Evolutionary conservation across 768 basidiomycete genomes (phyloP).

Genomic region (Xerocomus spinulosus): DNA sequence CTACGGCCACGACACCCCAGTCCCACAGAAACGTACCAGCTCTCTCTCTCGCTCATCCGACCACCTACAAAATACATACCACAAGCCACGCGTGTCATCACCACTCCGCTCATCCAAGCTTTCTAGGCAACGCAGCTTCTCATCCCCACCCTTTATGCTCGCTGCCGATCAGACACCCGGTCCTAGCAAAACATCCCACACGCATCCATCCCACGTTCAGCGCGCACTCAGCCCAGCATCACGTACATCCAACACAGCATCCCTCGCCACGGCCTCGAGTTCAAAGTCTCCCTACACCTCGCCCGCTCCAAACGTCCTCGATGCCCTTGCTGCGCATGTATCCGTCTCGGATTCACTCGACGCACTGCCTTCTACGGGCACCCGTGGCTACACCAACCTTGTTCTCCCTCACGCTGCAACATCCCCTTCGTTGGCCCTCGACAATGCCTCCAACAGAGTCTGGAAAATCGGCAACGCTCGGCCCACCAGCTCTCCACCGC

Average conservation of each 20-base stretch:
- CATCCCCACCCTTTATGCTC: slow-evolving; percentile 24
- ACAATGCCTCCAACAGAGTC: slow-evolving; percentile 14
- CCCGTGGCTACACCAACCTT: slow-evolving; percentile 52
- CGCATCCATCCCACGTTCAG: slow-evolving; percentile 7
- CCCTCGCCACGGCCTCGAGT: slow-evolving; percentile 17
- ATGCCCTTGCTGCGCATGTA: slow-evolving; percentile 31
- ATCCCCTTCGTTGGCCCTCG: slow-evolving; percentile 17
- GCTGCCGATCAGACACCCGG: slow-evolving; percentile 3
- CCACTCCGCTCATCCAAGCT: slow-evolving; percentile 25
- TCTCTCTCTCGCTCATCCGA: slow-evolving; percentile 13
- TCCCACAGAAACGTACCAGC: slow-evolving; percentile 16
- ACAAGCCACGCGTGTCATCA: slow-evolving; percentile 21
- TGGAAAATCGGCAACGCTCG: slow-evolving; percentile 23
- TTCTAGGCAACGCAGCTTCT: slow-evolving; percentile 28
- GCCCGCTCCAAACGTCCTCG: slow-evolving; percentile 28
- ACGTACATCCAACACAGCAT: slow-evolving; percentile 12
- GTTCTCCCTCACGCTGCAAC: slow-evolving; percentile 42
- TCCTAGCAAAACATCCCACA: background rate
- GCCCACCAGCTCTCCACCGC: slow-evolving; percentile 10
- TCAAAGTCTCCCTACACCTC: slow-evolving; percentile 30
- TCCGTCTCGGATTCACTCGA: slow-evolving; percentile 23
- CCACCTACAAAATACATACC: slow-evolving; percentile 6
- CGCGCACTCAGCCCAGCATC: slow-evolving; percentile 10
- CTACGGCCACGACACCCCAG: background rate
- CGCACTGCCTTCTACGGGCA: slow-evolving; percentile 43